Evolutionary conservation across 306 rosid species (phyloP).

Genomic region (Vigna hirtella): DNA sequence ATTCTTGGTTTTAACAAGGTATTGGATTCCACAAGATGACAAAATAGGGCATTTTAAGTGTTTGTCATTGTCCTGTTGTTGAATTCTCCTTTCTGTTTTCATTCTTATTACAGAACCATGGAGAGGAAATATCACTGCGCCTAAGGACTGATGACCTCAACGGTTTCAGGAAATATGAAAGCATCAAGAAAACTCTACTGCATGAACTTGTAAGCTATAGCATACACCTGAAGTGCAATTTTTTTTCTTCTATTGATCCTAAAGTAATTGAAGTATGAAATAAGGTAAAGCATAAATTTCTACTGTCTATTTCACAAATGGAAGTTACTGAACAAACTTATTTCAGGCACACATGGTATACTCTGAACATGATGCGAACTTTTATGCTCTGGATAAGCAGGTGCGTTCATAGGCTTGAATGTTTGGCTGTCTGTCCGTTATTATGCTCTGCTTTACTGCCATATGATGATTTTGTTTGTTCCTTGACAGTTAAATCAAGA

Average conservation of each 20-base stretch:
- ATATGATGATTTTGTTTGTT: conserved; percentile 41
- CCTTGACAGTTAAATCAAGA: conserved; percentile 80
- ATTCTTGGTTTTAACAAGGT: conserved; percentile 94
- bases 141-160: conserved; percentile 95
- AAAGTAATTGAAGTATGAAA: background rate
- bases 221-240: background rate
- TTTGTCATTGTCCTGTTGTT: conserved; percentile 26
- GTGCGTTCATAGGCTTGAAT: conserved; percentile 44
- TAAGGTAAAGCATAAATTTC: background rate
- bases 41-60: background rate
- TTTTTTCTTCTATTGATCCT: background rate
- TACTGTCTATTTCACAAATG: conserved; percentile 21
- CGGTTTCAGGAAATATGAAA: conserved; percentile 90
- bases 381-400: conserved; percentile 87
- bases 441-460: conserved; percentile 24
- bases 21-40: conserved; percentile 34
- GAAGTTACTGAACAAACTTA: conserved; percentile 37
- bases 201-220: conserved; percentile 88
- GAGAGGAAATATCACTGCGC: conserved; percentile 96
- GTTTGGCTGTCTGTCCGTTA: conserved; percentile 20
- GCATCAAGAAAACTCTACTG: conserved; percentile 89
- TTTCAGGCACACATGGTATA: conserved; percentile 91
- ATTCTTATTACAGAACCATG: conserved; percentile 65
- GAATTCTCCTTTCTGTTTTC: conserved; percentile 18
- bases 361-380: conserved; percentile 87